A percentile compares a stretch with the other conserved stretches of the same genome.
These are phyloP conservation scores for Melanogaster broomeanus DNA, from an alignment of 768 basidiomycete genomes.

Conservation along the genomic window DNA sequence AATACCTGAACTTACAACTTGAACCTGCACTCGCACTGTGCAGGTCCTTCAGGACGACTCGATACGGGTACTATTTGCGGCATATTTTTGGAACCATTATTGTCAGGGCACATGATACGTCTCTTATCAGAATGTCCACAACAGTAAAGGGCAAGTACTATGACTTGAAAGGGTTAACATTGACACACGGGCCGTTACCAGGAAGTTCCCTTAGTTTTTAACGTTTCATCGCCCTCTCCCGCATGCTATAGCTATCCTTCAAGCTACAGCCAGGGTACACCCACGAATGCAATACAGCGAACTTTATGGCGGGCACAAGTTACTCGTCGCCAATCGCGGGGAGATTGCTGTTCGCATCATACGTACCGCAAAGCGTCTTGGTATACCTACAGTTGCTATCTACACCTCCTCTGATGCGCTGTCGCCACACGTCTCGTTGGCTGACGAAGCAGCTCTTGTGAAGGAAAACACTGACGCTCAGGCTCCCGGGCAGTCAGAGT, in stretches of 20 bases:
- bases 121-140: neutral
- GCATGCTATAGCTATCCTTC: neutral
- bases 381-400: slow-evolving; percentile 54
- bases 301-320: slow-evolving; percentile 40
- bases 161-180: neutral
- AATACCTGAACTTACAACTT: too few relatives aligned
- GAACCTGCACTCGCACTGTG: too few relatives aligned
- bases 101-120: neutral
- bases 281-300: slow-evolving; percentile 11
- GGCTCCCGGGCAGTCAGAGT: slow-evolving; percentile 36
- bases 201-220: neutral
- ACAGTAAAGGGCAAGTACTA: neutral
- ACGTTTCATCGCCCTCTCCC: neutral
- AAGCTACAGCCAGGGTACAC: neutral
- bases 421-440: slow-evolving; percentile 57
- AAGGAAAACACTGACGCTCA: slow-evolving; percentile 9
- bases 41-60: too few relatives aligned
- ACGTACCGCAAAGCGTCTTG: slow-evolving; percentile 53
- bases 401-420: slow-evolving; percentile 61
- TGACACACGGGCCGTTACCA: neutral
- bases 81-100: neutral
- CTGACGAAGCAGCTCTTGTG: slow-evolving; percentile 50
- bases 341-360: slow-evolving; percentile 71
- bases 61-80: neutral
- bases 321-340: slow-evolving; percentile 71